phyloP scores from a whole-genome alignment of 106 monocot species.

The Triglochin maritima region DNA sequence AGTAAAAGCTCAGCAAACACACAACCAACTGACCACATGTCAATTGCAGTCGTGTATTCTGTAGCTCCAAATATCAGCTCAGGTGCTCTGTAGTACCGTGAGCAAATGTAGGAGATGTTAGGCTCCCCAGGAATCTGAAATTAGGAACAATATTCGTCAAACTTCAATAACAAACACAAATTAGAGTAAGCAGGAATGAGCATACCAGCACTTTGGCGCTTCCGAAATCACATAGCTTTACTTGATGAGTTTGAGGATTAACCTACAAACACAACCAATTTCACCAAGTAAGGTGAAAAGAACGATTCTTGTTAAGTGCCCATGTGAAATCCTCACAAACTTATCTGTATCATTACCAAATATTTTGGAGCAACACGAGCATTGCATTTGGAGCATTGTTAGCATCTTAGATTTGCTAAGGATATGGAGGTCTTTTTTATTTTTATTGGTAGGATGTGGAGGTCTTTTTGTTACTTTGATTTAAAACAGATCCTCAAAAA shows the following conservation, averaged over 20 bases:
- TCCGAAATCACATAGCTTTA: slow-evolving; percentile 19
- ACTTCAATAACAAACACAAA: neutral
- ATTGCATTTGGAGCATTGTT: too few species aligned
- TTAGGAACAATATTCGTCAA: slow-evolving; percentile 2
- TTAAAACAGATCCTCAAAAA: too few species aligned
- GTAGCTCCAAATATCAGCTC: slow-evolving; percentile 22
- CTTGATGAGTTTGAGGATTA: slow-evolving; percentile 14
- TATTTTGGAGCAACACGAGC: too few species aligned
- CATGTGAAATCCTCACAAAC: too few species aligned
- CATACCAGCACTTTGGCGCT: slow-evolving; percentile 22
- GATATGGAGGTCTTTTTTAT: too few species aligned
- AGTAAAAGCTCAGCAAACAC: slow-evolving; percentile 11
- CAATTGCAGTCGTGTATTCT: slow-evolving; percentile 14
- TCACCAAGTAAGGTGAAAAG: neutral
- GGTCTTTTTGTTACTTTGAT: too few species aligned
- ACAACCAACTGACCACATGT: slow-evolving; percentile 18
- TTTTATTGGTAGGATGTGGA: too few species aligned
- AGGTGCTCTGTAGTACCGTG: slow-evolving; percentile 16
- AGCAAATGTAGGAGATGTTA: slow-evolving; percentile 17
- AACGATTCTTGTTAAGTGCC: too few species aligned
- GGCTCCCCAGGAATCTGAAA: slow-evolving; percentile 16
- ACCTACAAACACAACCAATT: slow-evolving; percentile 7
- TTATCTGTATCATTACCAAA: too few species aligned
- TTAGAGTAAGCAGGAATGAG: neutral
- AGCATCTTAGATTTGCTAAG: too few species aligned